Percentiles rank a stretch among this genome's conserved stretches.
Evolutionary conservation across 768 basidiomycete species (phyloP).

Genomic region (Leucosporidium creatinivorum): DNA sequence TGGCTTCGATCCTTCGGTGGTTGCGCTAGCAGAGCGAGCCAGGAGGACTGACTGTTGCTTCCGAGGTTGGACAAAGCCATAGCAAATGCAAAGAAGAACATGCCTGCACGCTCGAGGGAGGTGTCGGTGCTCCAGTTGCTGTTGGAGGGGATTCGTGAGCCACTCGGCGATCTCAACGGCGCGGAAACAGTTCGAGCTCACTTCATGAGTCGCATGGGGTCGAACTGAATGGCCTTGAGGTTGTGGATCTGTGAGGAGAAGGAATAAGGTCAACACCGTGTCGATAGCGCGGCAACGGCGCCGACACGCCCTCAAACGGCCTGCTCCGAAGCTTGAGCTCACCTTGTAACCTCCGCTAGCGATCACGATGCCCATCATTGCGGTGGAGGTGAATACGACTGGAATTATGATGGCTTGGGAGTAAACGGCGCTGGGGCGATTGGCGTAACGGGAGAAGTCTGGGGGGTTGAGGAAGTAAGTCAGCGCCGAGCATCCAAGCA

Average conservation of each 20-base stretch:
- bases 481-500: no score
- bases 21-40: no score
- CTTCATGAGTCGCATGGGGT: conserved; percentile 20
- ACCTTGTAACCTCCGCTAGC: conserved; percentile 2
- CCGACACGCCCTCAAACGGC: no score
- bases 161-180: no score
- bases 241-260: conserved; percentile 2
- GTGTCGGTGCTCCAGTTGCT: conserved; percentile 2
- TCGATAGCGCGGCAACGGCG: no score
- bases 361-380: conserved; percentile 15
- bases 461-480: neutral
- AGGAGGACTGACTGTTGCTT: conserved; percentile 1
- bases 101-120: conserved; percentile 21
- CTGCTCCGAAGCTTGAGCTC: no score
- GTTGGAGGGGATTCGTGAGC: no score
- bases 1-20: no score
- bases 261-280: no score
- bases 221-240: conserved; percentile 15
- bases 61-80: conserved; percentile 4
- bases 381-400: conserved; percentile 26
- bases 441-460: conserved; percentile 12
- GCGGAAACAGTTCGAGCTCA: no score
- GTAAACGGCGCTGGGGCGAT: neutral
- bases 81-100: conserved; percentile 22
- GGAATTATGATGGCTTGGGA: conserved; percentile 29